Percentiles rank a stretch among this genome's conserved stretches.
These are phyloP conservation scores for Fusarium pseudograminearum DNA, from an alignment of 2,329 filamentous ascomycete genomes.

Conservation along the genomic window DNA sequence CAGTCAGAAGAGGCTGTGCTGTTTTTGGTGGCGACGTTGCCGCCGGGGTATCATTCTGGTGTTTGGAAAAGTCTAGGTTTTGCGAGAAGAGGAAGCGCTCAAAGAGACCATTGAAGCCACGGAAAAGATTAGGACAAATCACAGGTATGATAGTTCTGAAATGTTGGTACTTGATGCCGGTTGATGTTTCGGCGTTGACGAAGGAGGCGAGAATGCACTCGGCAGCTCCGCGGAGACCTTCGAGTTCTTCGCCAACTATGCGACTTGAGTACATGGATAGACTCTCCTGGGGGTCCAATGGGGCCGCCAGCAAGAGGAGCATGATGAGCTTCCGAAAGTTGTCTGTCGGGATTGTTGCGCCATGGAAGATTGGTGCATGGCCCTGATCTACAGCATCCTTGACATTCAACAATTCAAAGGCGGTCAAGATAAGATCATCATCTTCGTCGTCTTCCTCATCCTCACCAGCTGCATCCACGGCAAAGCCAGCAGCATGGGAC, in stretches of 20 bases:
- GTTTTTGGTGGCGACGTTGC: constrained; percentile 39
- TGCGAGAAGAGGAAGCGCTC: constrained; percentile 82
- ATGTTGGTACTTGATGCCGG: constrained; percentile 70
- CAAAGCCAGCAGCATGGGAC: constrained; percentile 56
- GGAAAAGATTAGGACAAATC: constrained; percentile 74
- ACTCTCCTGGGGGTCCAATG: constrained; percentile 73
- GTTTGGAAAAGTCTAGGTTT: constrained; percentile 74
- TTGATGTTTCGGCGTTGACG: constrained; percentile 71
- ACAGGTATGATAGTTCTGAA: constrained; percentile 71
- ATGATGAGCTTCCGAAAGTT: constrained; percentile 78
- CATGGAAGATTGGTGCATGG: constrained; percentile 63
- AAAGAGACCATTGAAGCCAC: constrained; percentile 75
- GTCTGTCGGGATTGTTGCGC: constrained; percentile 79
- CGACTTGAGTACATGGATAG: constrained; percentile 71
- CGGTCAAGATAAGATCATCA: constrained; percentile 75
- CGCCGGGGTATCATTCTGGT: constrained; percentile 49
- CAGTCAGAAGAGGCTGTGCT: constrained; percentile 63
- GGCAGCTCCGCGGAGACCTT: constrained; percentile 70
- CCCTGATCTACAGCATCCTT: constrained; percentile 69
- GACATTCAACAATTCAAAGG: constrained; percentile 75
- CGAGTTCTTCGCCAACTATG: constrained; percentile 66
- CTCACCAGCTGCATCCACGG: constrained; percentile 59
- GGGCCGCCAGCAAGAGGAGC: constrained; percentile 75
- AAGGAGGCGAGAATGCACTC: constrained; percentile 76
- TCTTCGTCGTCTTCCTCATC: constrained; percentile 63